These are phyloP conservation scores for Emmonsia crescens DNA, from an alignment of 2,329 filamentous ascomycete species.

Conservation along the genomic window DNA sequence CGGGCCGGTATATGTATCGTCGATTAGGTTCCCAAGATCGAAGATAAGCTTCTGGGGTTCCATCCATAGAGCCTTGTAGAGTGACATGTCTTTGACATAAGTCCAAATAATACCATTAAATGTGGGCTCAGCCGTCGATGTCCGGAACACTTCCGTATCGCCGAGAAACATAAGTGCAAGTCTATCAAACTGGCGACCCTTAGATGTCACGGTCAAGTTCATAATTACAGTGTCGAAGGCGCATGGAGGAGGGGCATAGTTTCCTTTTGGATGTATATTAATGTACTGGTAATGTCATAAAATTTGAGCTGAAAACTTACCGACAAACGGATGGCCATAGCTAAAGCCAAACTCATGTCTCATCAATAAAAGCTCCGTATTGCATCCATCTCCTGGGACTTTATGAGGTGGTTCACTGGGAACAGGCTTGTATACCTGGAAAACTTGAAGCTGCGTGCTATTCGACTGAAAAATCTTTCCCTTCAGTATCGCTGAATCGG, in stretches of 20 bases:
- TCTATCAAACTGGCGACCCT: slow-evolving; percentile 65
- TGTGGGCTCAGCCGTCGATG: slow-evolving; percentile 71
- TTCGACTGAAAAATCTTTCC: neutral
- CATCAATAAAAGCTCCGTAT: slow-evolving; percentile 48
- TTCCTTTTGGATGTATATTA: slow-evolving; percentile 33
- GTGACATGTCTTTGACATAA: slow-evolving; percentile 68
- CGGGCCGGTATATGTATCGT: slow-evolving; percentile 58
- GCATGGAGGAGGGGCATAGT: slow-evolving; percentile 57
- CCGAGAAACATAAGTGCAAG: slow-evolving; percentile 65
- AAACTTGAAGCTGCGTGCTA: slow-evolving; percentile 38
- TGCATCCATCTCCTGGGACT: slow-evolving; percentile 13
- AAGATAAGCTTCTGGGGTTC: slow-evolving; percentile 64
- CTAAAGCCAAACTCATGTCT: slow-evolving; percentile 59
- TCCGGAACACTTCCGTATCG: slow-evolving; percentile 71
- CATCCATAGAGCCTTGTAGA: slow-evolving; percentile 58
- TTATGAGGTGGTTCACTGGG: slow-evolving; percentile 32
- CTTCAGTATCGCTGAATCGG: neutral
- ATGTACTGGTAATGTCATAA: neutral
- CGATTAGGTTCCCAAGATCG: slow-evolving; percentile 63
- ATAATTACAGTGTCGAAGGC: slow-evolving; percentile 63
- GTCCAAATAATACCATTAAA: slow-evolving; percentile 60
- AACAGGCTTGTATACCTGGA: slow-evolving; percentile 60
- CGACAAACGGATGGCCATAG: slow-evolving; percentile 63
- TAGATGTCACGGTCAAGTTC: slow-evolving; percentile 63
- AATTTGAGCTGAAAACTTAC: slow-evolving; percentile 32